These are phyloP conservation scores for Perkinsus chesapeaki DNA, from an alignment of 169 alveolate genomes.

Conservation along the genomic window DNA sequence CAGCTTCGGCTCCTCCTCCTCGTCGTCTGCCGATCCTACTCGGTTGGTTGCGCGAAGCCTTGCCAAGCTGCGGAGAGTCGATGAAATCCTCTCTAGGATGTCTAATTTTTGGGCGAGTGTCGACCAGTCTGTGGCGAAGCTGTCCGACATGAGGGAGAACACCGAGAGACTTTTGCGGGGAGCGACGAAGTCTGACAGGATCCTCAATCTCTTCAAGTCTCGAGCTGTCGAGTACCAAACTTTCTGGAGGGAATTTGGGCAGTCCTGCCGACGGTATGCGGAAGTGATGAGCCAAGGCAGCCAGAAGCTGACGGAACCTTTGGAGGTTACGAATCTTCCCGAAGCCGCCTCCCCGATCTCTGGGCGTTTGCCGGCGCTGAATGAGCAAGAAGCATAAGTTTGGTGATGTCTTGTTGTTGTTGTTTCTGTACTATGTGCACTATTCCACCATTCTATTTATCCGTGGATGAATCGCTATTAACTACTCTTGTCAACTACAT, in stretches of 20 bases:
- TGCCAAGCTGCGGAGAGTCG: neutral
- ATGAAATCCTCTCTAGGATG: neutral
- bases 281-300: neutral
- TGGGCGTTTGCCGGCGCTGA: too few species aligned
- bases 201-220: neutral
- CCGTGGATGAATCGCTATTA: too few species aligned
- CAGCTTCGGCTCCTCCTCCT: too few species aligned
- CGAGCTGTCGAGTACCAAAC: neutral
- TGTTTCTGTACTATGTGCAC: too few species aligned
- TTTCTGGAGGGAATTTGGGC: neutral
- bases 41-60: neutral
- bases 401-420: too few species aligned
- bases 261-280: neutral
- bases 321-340: neutral
- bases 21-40: neutral
- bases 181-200: neutral
- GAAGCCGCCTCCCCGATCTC: neutral
- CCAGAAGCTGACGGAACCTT: neutral
- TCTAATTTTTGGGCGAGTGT: neutral
- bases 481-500: too few species aligned
- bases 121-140: neutral
- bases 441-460: too few species aligned
- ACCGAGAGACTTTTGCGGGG: neutral
- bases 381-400: too few species aligned
- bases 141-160: neutral